Percentiles rank a stretch among this genome's conserved stretches.
These are phyloP conservation scores for Wolfiporia cocos DNA, from an alignment of 1,284 basidiomycete genomes.

Conservation along the genomic window DNA sequence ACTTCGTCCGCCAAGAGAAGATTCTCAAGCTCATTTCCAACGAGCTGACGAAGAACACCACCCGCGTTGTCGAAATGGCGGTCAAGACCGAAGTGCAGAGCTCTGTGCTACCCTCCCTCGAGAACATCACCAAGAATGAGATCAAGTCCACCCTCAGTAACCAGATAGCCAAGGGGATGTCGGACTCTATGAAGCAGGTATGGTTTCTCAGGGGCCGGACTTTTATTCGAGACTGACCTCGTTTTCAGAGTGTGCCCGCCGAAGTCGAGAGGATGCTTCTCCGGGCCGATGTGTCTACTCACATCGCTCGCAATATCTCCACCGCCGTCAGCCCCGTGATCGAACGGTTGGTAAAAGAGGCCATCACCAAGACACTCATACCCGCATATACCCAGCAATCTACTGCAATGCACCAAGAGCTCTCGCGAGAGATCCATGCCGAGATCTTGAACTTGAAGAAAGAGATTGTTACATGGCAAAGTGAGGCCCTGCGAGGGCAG, in stretches of 20 bases:
- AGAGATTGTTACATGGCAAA: constrained; percentile 73
- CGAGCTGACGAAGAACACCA: constrained; percentile 79
- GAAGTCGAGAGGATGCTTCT: constrained; percentile 74
- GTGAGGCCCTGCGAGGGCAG: constrained; percentile 65
- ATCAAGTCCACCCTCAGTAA: constrained; percentile 69
- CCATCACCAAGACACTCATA: constrained; percentile 64
- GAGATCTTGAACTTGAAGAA: constrained; percentile 73
- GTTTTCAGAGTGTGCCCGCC: constrained; percentile 54
- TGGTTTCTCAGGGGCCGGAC: constrained; percentile 14
- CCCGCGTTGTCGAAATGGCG: constrained; percentile 77
- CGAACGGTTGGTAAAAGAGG: constrained; percentile 76
- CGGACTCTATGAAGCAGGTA: constrained; percentile 69
- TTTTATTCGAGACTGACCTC: constrained; percentile 6
- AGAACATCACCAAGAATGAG: constrained; percentile 72
- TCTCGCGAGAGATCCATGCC: constrained; percentile 63
- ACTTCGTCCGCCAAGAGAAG: constrained; percentile 78
- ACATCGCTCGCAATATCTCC: constrained; percentile 68
- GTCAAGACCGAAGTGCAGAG: constrained; percentile 76
- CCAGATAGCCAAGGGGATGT: constrained; percentile 66
- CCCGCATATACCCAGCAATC: constrained; percentile 70
- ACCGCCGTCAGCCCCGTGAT: constrained; percentile 63
- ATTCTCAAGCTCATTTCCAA: constrained; percentile 81
- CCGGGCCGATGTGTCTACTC: constrained; percentile 68
- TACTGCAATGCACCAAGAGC: constrained; percentile 67
- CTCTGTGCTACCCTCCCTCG: constrained; percentile 73